Evolutionary conservation across 1,139 yeast species (phyloP).

Genomic region (Taphrina sp.): DNA sequence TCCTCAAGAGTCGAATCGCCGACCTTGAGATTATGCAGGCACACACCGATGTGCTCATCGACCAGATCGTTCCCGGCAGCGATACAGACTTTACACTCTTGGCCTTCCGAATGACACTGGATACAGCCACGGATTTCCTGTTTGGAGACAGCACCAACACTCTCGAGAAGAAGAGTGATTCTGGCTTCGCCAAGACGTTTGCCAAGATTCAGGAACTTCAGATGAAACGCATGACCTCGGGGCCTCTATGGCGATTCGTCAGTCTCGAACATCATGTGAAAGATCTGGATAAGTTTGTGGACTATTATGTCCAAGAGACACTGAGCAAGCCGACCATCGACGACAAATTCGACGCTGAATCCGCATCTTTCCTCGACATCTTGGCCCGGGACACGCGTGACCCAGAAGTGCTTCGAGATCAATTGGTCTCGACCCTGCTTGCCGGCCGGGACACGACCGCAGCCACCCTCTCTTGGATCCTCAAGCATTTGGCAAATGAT

Average conservation of each 20-base stretch:
- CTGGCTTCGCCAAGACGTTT: constrained; percentile 50
- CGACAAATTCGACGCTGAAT: constrained; percentile 43
- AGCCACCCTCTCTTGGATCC: constrained; percentile 45
- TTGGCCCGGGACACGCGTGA: constrained; percentile 54
- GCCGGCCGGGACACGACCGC: constrained; percentile 33
- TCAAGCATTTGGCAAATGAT: constrained; percentile 52
- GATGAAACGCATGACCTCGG: constrained; percentile 48
- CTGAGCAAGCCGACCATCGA: constrained; percentile 8
- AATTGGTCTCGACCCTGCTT: constrained; percentile 52
- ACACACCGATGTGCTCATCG: constrained; percentile 49
- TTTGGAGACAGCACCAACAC: constrained; percentile 56
- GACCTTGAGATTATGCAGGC: constrained; percentile 53
- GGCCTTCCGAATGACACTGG: constrained; percentile 55
- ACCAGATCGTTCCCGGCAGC: constrained; percentile 44
- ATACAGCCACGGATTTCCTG: constrained; percentile 59
- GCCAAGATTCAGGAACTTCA: constrained; percentile 48
- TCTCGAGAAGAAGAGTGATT: constrained; percentile 43
- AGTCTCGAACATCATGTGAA: constrained; percentile 43
- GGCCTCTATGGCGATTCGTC: constrained; percentile 46
- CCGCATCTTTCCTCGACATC: constrained; percentile 55
- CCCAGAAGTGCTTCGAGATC: constrained; percentile 53
- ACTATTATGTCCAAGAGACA: constrained; percentile 13
- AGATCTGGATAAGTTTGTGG: constrained; percentile 42
- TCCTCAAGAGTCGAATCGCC: constrained; percentile 56
- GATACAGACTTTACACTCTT: constrained; percentile 53